Conservation (phyloP, 257 asterid species). For the Nicotiana sylvestris region DNA sequence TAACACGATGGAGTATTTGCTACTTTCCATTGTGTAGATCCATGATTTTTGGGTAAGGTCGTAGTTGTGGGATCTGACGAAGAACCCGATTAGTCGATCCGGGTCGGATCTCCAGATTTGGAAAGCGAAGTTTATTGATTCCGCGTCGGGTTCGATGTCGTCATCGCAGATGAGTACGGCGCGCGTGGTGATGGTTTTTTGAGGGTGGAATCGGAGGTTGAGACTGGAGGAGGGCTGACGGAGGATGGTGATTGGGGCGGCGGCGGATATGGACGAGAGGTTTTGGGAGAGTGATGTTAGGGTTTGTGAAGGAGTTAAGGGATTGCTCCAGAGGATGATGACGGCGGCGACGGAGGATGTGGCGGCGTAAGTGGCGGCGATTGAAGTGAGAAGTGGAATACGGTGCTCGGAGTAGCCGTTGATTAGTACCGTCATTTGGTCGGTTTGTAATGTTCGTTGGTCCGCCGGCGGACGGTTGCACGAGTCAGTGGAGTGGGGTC, state of each 20-base stretch:
- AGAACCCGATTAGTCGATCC: constrained; percentile 58
- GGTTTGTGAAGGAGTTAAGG: constrained; percentile 50
- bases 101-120: constrained; percentile 60
- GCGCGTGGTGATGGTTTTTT: constrained; percentile 42
- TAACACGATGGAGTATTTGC: constrained; percentile 66
- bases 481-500: constrained; percentile 22
- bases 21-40: constrained; percentile 74
- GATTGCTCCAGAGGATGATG: constrained; percentile 77
- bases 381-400: constrained; percentile 65
- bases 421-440: constrained; percentile 78
- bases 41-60: constrained; percentile 52
- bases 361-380: constrained; percentile 65
- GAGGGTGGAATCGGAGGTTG: constrained; percentile 75
- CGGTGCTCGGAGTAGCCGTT: constrained; percentile 87
- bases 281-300: constrained; percentile 49
- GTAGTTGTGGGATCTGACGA: constrained; percentile 83
- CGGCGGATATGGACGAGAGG: constrained; percentile 30
- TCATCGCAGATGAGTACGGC: constrained; percentile 89
- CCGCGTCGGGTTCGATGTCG: constrained; percentile 56
- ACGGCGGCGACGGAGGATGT: constrained; percentile 54
- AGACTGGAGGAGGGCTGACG: constrained; percentile 67
- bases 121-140: constrained; percentile 67
- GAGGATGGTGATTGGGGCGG: constrained; percentile 36
- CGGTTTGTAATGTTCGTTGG: constrained; percentile 44
- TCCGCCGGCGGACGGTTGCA: constrained; percentile 31